Percentiles rank a stretch among this genome's conserved stretches.
These are phyloP conservation scores for Exophiala sideris DNA, from an alignment of 2,329 filamentous ascomycete species.

Conservation along the genomic window DNA sequence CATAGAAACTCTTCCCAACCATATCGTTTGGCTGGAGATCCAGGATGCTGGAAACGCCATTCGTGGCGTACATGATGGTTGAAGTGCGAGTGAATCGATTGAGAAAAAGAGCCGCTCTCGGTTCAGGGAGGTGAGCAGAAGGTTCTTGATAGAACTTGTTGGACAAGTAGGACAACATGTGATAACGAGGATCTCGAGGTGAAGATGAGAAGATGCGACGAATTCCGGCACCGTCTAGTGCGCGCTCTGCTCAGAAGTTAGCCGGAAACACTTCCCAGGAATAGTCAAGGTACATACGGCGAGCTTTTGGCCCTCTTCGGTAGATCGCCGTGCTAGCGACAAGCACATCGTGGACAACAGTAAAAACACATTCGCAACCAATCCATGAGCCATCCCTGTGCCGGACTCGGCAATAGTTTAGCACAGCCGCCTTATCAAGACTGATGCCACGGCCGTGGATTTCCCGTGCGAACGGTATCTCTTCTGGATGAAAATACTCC, in stretches of 20 bases:
- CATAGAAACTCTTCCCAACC: slow-evolving; percentile 77
- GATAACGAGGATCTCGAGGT: slow-evolving; percentile 77
- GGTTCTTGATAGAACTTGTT: slow-evolving; percentile 62
- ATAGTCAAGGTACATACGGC: slow-evolving; percentile 57
- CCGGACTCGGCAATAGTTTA: slow-evolving; percentile 73
- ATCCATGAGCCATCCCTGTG: slow-evolving; percentile 69
- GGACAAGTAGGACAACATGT: slow-evolving; percentile 83
- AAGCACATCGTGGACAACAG: slow-evolving; percentile 81
- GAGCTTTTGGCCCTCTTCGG: slow-evolving; percentile 62
- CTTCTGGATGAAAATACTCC: slow-evolving; percentile 81
- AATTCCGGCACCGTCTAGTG: slow-evolving; percentile 72
- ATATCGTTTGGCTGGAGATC: slow-evolving; percentile 68
- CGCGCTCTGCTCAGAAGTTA: slow-evolving; percentile 58
- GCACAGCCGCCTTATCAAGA: slow-evolving; percentile 78
- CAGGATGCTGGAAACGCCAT: slow-evolving; percentile 70
- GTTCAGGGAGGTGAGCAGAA: slow-evolving; percentile 64
- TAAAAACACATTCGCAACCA: slow-evolving; percentile 84
- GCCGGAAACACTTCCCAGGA: slow-evolving; percentile 5
- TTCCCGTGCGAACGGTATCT: slow-evolving; percentile 69
- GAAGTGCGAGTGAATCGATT: slow-evolving; percentile 82
- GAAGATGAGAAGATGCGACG: slow-evolving; percentile 77
- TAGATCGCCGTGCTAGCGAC: slow-evolving; percentile 83
- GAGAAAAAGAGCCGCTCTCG: slow-evolving; percentile 76
- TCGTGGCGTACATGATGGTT: slow-evolving; percentile 82
- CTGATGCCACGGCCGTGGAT: slow-evolving; percentile 70